A percentile compares a stretch with the other conserved stretches of the same genome.
phyloP scores from a whole-genome alignment of 768 basidiomycete species.

The Cytidiella melzeri region DNA sequence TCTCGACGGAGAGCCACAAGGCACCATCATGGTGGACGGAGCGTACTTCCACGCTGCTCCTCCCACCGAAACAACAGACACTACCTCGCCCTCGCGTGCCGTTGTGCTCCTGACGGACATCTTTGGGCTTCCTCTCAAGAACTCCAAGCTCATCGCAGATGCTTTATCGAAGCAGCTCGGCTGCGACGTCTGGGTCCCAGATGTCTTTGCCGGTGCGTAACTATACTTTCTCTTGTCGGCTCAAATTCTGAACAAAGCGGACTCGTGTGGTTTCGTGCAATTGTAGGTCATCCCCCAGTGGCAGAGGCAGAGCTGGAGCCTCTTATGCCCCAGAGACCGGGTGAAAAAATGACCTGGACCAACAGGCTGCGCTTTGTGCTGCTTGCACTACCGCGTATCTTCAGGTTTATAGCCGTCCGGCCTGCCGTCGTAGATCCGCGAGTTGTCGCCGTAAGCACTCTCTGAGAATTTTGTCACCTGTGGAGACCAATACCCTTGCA shows the following conservation, averaged over 20 bases:
- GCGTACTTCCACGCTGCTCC: conserved; percentile 35
- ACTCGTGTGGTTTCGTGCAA: too few relatives aligned
- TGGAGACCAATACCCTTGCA: neutral
- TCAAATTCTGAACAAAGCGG: too few relatives aligned
- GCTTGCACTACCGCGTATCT: conserved; percentile 19
- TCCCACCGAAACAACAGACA: conserved; percentile 8
- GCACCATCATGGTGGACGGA: conserved; percentile 30
- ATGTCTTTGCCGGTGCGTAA: conserved; percentile 47
- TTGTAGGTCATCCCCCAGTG: conserved; percentile 25
- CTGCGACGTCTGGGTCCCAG: conserved; percentile 61
- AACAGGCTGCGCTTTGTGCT: conserved; percentile 15
- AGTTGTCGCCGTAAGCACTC: conserved; percentile 17
- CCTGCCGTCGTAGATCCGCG: conserved; percentile 25
- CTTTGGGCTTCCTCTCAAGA: conserved; percentile 47
- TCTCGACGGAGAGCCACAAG: conserved; percentile 41
- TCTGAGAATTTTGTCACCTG: neutral
- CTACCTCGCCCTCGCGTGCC: conserved; percentile 26
- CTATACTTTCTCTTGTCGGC: too few relatives aligned
- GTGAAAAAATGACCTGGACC: conserved; percentile 15
- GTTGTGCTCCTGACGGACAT: conserved; percentile 50
- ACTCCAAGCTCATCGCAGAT: conserved; percentile 55
- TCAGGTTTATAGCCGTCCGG: conserved; percentile 18
- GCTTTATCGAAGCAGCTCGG: conserved; percentile 38
- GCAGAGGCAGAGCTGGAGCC: conserved; percentile 23
- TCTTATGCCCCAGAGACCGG: conserved; percentile 26